Conservation (phyloP, 164 flowering plant genomes). For the Buxus sempervirens region DNA sequence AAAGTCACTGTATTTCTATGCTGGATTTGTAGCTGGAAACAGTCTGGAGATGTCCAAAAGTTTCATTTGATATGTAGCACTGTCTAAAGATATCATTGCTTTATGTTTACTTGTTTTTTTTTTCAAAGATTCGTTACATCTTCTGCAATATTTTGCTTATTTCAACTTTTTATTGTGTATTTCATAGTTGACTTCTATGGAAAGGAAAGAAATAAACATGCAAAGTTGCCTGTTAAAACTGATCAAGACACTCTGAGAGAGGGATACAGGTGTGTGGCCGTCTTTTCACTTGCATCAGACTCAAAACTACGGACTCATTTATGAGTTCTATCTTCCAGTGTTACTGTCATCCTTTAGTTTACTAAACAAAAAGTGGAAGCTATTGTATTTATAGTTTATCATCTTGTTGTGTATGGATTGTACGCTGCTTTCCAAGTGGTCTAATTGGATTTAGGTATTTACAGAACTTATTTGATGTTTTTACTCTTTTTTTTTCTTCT, state of each 20-base stretch:
- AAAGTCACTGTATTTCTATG: too few relatives aligned
- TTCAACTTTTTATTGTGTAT: constrained; percentile 6
- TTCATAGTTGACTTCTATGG: constrained; percentile 69
- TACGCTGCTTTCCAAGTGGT: neutral
- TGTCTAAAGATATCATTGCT: too few relatives aligned
- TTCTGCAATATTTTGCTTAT: neutral
- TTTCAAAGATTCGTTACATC: neutral
- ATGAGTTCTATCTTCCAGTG: too few relatives aligned
- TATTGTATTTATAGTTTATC: neutral
- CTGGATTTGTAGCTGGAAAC: too few relatives aligned
- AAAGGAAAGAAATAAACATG: constrained; percentile 27
- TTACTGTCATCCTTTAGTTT: neutral
- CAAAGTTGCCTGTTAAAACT: constrained; percentile 67
- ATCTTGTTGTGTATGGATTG: neutral
- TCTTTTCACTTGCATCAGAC: constrained; percentile 1
- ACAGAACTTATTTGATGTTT: neutral
- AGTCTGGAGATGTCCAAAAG: too few relatives aligned
- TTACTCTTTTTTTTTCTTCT: too few relatives aligned
- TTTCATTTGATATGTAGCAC: too few relatives aligned
- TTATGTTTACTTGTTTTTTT: neutral
- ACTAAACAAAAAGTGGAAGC: too few relatives aligned
- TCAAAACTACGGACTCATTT: neutral
- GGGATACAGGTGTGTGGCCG: constrained; percentile 63
- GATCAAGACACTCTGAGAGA: constrained; percentile 87
- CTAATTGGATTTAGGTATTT: neutral